Evolutionary conservation across 306 rosid genomes (phyloP).

Genomic region (Quercus cerris): DNA sequence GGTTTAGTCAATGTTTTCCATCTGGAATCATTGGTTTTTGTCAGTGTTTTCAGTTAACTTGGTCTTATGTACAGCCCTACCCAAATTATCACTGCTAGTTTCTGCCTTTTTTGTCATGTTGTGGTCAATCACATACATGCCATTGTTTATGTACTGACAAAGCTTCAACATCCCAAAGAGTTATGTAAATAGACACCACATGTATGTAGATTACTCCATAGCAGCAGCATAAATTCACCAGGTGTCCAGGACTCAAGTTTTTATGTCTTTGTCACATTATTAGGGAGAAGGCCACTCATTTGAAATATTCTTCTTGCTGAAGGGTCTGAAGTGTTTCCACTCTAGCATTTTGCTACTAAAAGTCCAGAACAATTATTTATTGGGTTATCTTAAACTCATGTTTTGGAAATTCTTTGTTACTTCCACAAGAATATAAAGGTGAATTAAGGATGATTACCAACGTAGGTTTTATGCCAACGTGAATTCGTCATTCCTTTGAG

Average conservation of each 20-base stretch:
- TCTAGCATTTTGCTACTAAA: not conserved
- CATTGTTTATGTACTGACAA: not conserved
- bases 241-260: not conserved
- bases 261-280: not conserved
- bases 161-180: not conserved
- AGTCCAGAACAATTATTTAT: not conserved
- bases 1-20: too few relatives aligned
- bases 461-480: too few relatives aligned
- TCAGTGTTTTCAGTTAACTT: too few relatives aligned
- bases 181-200: not conserved
- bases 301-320: not conserved
- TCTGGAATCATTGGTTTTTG: too few relatives aligned
- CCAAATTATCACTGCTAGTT: not conserved
- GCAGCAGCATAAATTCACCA: not conserved
- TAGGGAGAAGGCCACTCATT: not conserved
- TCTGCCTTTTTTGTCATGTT: not conserved
- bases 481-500: too few relatives aligned
- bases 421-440: not conserved
- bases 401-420: not conserved
- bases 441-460: not conserved
- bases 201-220: not conserved
- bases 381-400: not conserved
- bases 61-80: too few relatives aligned
- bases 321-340: not conserved
- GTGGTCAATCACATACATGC: not conserved